A percentile compares a stretch with the other conserved stretches of the same genome.
Evolutionary conservation across 1,284 basidiomycete genomes (phyloP).

Genomic region (Boletus smithii): DNA sequence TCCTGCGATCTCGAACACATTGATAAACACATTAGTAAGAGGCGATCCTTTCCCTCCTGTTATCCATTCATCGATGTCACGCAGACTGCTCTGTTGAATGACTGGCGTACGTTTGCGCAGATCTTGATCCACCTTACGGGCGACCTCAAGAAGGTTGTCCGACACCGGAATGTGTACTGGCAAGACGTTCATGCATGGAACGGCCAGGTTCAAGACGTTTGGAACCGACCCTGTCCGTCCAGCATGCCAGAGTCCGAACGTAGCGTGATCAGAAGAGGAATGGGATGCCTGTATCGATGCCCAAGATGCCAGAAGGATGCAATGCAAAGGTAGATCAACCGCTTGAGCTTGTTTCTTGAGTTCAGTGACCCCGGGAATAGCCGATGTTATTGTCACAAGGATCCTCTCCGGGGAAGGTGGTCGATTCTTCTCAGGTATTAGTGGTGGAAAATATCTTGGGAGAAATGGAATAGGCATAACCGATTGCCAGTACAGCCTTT

Average conservation of each 20-base stretch:
- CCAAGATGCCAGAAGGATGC: conserved; percentile 47
- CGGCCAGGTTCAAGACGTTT: conserved; percentile 39
- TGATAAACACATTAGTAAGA: conserved; percentile 47
- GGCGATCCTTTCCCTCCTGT: conserved; percentile 31
- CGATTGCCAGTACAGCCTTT: conserved; percentile 41
- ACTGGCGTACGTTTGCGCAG: conserved; percentile 39
- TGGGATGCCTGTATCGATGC: conserved; percentile 40
- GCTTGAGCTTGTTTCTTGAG: conserved; percentile 33
- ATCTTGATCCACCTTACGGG: conserved; percentile 36
- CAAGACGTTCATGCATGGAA: conserved; percentile 48
- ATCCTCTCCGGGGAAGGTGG: conserved; percentile 8
- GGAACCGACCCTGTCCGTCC: conserved; percentile 39
- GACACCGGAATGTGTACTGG: conserved; percentile 37
- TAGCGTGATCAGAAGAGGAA: conserved; percentile 31
- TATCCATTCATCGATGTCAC: conserved; percentile 38
- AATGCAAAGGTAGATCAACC: conserved; percentile 37
- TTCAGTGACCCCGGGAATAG: conserved; percentile 19
- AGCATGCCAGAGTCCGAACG: conserved; percentile 48
- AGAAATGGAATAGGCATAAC: conserved; percentile 32
- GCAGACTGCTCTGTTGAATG: conserved; percentile 43
- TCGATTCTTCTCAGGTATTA: conserved; percentile 7
- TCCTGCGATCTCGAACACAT: conserved; percentile 41
- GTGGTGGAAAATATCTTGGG: conserved; percentile 35
- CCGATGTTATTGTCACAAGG: conserved; percentile 24
- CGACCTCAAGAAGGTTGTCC: conserved; percentile 26